phyloP scores from a whole-genome alignment of 768 basidiomycete genomes.

The Mycena filopes region DNA sequence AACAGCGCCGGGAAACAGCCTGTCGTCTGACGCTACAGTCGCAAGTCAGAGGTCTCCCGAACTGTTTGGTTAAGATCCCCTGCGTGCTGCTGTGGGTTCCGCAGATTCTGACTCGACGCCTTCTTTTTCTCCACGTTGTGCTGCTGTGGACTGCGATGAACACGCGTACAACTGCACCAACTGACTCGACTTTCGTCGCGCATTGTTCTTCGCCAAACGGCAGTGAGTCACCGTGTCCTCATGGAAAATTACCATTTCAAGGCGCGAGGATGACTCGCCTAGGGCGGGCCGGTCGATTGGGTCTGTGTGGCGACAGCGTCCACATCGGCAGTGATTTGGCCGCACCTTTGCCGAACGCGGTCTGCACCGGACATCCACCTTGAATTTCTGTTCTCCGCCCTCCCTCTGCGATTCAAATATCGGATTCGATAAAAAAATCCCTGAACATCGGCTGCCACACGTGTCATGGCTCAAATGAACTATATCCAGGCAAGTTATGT shows the following conservation, averaged over 20 bases:
- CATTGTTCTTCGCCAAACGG: background rate
- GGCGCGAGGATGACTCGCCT: background rate
- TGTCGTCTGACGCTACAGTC: background rate
- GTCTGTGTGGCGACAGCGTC: background rate
- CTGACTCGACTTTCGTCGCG: background rate
- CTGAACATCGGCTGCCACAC: no score
- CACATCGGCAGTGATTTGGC: background rate
- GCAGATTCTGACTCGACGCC: no score
- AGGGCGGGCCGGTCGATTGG: background rate
- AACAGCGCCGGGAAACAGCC: background rate
- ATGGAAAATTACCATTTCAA: conserved; percentile 12
- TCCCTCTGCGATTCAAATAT: background rate
- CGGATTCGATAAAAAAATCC: background rate
- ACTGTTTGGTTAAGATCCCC: background rate
- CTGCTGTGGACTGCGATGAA: no score
- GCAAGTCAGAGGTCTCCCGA: background rate
- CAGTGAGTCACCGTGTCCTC: background rate
- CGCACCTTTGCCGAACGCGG: background rate
- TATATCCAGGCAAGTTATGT: conserved; percentile 64
- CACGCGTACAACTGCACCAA: no score
- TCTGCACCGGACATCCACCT: background rate
- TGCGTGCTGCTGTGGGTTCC: no score
- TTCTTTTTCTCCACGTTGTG: no score
- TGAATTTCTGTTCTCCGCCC: background rate
- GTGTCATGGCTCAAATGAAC: conserved; percentile 50